Evolutionary conservation across 768 basidiomycete genomes (phyloP).

Genomic region (Mrakia gelida): DNA sequence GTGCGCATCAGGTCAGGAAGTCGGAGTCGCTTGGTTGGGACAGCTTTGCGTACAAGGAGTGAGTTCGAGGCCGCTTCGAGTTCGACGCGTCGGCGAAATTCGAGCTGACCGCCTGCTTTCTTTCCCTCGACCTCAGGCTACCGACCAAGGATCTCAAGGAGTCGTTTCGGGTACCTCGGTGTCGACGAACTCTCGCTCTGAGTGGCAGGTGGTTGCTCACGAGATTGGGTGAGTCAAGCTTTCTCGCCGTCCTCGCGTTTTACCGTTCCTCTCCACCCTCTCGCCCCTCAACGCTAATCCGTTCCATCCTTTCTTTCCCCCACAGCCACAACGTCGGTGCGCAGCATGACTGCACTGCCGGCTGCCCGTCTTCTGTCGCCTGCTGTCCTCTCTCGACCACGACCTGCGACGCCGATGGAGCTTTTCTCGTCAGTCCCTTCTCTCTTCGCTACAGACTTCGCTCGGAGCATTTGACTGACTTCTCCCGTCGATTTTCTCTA

Average conservation of each 20-base stretch:
- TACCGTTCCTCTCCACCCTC: too few relatives aligned
- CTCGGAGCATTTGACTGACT: too few relatives aligned
- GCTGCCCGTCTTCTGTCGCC: slow-evolving; percentile 53
- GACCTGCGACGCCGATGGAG: slow-evolving; percentile 55
- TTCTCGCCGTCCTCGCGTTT: too few relatives aligned
- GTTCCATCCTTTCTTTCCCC: too few relatives aligned
- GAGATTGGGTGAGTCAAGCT: slow-evolving; percentile 55
- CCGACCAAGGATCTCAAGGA: slow-evolving; percentile 44
- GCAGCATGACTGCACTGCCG: slow-evolving; percentile 56
- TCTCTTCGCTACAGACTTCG: too few relatives aligned
- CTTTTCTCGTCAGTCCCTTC: slow-evolving; percentile 50
- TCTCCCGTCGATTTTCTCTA: too few relatives aligned
- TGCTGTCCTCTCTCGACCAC: slow-evolving; percentile 68
- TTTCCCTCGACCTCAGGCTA: slow-evolving; percentile 42
- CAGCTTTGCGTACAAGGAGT: slow-evolving; percentile 56
- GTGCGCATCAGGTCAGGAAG: slow-evolving; percentile 70
- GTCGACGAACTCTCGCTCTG: slow-evolving; percentile 67
- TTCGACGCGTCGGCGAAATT: background rate
- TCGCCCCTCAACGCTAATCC: too few relatives aligned
- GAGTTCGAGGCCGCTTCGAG: background rate
- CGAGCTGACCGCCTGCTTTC: too few relatives aligned
- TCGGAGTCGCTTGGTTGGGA: slow-evolving; percentile 81
- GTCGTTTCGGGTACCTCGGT: slow-evolving; percentile 76
- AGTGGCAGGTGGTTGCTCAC: slow-evolving; percentile 71
- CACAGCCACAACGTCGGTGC: slow-evolving; percentile 35